phyloP scores from a whole-genome alignment of 139 green algal species.

The Pycnococcus provasolii region DNA sequence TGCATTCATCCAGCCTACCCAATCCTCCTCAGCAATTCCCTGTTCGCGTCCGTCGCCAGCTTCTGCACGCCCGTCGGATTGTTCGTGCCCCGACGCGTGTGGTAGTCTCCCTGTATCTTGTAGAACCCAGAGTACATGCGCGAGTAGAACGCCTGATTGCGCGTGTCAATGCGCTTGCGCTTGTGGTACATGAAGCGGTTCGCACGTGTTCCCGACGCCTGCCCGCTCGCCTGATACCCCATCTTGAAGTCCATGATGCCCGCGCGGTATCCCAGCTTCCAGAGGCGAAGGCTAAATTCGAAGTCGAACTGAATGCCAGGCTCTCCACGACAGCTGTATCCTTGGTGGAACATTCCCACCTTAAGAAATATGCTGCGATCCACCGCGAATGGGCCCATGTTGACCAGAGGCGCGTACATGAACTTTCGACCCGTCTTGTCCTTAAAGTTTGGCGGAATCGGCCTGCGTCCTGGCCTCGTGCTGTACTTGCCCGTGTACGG shows the following conservation, averaged over 20 bases:
- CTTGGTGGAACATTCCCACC: conserved; percentile 10
- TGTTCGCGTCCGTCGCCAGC: too few species aligned
- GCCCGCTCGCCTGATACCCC: conserved; percentile 3
- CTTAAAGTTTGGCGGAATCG: conserved; percentile 7
- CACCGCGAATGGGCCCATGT: conserved; percentile 19
- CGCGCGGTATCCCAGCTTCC: background rate
- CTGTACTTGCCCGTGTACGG: background rate
- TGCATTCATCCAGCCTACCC: too few species aligned
- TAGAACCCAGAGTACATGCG: background rate
- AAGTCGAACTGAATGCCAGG: conserved; percentile 10
- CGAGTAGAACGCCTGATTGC: background rate
- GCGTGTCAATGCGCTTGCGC: background rate
- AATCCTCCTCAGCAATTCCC: too few species aligned
- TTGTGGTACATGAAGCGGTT: background rate
- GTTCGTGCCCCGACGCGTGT: background rate
- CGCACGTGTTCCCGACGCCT: background rate
- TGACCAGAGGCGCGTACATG: conserved; percentile 17
- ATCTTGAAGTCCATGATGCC: conserved; percentile 5
- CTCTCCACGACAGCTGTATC: background rate
- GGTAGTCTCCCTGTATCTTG: background rate
- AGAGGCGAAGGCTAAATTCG: too few species aligned
- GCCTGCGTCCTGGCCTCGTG: background rate
- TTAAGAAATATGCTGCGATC: conserved; percentile 6
- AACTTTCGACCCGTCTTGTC: background rate
- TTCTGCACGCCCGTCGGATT: too few species aligned